Evolutionary conservation across 164 flowering plant species (phyloP).

Genomic region (Platanus orientalis): DNA sequence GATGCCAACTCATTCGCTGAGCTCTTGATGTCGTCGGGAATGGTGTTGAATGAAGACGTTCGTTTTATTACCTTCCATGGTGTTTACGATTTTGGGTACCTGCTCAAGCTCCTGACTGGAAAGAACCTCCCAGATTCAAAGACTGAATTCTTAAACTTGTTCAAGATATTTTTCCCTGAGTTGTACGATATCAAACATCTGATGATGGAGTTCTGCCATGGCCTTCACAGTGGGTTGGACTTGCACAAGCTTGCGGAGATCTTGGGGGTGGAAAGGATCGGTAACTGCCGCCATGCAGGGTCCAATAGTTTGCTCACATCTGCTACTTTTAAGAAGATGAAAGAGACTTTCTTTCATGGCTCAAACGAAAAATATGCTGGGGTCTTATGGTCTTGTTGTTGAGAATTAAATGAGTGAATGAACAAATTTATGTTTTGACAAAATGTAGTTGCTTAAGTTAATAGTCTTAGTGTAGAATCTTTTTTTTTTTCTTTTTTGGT

Average conservation of each 20-base stretch:
- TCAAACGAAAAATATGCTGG: slow-evolving; percentile 53
- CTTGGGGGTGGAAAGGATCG: slow-evolving; percentile 54
- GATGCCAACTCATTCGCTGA: slow-evolving; percentile 27
- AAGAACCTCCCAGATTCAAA: slow-evolving; percentile 40
- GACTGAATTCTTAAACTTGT: slow-evolving; percentile 34
- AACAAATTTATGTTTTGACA: no score
- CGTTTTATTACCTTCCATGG: slow-evolving; percentile 41
- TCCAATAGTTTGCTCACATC: slow-evolving; percentile 68
- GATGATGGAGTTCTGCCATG: slow-evolving; percentile 55
- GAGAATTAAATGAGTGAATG: slow-evolving; percentile 40
- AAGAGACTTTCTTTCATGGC: slow-evolving; percentile 44
- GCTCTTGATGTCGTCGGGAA: slow-evolving; percentile 29
- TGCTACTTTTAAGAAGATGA: slow-evolving; percentile 55
- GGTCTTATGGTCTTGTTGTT: slow-evolving; percentile 47
- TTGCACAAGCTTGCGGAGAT: slow-evolving; percentile 61
- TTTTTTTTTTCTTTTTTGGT: no score
- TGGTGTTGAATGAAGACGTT: slow-evolving; percentile 29
- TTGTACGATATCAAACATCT: slow-evolving; percentile 61
- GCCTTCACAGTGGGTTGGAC: slow-evolving; percentile 64
- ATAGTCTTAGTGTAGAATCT: no score
- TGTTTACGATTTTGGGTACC: slow-evolving; percentile 42
- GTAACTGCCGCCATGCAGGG: slow-evolving; percentile 59
- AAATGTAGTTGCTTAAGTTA: no score
- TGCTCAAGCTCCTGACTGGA: slow-evolving; percentile 51
- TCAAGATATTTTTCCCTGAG: slow-evolving; percentile 46